These are phyloP conservation scores for Podila epicladia DNA, from an alignment of 192 early-diverging fungal species.

Conservation along the genomic window DNA sequence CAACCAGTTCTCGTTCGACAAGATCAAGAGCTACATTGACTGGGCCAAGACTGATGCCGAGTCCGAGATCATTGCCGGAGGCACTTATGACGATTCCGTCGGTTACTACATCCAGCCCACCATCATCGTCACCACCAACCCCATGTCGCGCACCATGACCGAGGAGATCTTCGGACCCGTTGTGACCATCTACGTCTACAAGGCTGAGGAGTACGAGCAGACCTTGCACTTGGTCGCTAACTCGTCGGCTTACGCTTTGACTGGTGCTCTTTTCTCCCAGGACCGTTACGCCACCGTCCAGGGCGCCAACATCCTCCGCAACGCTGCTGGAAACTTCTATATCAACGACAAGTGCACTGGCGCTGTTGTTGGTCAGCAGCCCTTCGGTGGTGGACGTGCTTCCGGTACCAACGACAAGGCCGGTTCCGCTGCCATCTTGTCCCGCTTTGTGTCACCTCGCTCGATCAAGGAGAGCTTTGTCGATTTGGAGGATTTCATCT, in stretches of 20 bases:
- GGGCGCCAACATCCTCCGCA: conserved; percentile 79
- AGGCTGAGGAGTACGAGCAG: conserved; percentile 79
- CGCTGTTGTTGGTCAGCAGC: conserved; percentile 97
- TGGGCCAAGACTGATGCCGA: conserved; percentile 72
- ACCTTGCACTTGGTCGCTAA: conserved; percentile 79
- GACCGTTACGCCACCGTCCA: conserved; percentile 82
- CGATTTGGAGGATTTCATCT: conserved; percentile 78
- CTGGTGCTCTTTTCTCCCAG: conserved; percentile 90
- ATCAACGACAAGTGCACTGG: conserved; percentile 99
- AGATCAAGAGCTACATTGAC: conserved; percentile 92
- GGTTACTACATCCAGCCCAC: conserved; percentile 96
- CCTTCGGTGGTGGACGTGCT: conserved; percentile 93
- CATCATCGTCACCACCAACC: conserved; percentile 86
- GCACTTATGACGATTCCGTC: conserved; percentile 83
- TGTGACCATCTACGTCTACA: conserved; percentile 86
- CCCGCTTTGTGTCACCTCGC: conserved; percentile 92
- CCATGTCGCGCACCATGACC: conserved; percentile 83
- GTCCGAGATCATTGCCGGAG: conserved; percentile 91
- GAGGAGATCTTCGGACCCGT: conserved; percentile 99
- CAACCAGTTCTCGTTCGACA: conserved; percentile 91
- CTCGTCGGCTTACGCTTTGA: conserved; percentile 90
- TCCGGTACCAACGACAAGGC: conserved; percentile 99
- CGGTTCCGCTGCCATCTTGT: conserved; percentile 80
- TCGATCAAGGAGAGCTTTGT: conserved; percentile 97
- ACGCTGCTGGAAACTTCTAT: conserved; percentile 98